phyloP scores from a whole-genome alignment of 495 filamentous ascomycete species.

The Neohortaea acidophila region DNA sequence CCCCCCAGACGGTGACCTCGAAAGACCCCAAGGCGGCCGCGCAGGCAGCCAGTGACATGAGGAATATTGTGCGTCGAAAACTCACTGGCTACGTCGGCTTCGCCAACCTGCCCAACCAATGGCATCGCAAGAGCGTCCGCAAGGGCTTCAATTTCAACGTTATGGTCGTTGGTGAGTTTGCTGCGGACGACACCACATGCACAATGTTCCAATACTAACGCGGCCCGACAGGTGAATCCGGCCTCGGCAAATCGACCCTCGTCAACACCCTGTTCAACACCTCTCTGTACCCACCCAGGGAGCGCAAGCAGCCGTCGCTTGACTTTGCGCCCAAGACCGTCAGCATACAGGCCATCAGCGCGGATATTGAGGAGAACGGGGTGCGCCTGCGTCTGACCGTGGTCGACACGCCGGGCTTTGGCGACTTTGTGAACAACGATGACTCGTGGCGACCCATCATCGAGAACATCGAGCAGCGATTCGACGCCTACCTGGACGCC shows the following conservation, averaged over 20 bases:
- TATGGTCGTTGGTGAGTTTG: conserved; percentile 87
- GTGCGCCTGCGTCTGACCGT: conserved; percentile 94
- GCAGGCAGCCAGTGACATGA: conserved; percentile 67
- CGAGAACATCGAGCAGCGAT: conserved; percentile 98
- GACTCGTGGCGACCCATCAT: conserved; percentile 98
- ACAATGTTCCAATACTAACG: not conserved
- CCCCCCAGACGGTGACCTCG: conserved; percentile 54
- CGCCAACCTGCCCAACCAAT: conserved; percentile 97
- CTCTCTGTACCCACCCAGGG: conserved; percentile 94
- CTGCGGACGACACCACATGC: too few species aligned
- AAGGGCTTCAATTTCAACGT: conserved; percentile 99
- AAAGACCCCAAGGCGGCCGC: conserved; percentile 73
- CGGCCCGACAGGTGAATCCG: conserved; percentile 73
- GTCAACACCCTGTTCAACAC: conserved; percentile 99
- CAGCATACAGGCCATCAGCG: conserved; percentile 93
- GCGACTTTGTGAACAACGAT: conserved; percentile 99
- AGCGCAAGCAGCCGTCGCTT: conserved; percentile 88
- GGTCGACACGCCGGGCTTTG: conserved; percentile 94
- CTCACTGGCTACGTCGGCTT: conserved; percentile 97
- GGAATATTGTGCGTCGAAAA: conserved; percentile 96
- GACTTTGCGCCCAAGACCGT: conserved; percentile 99
- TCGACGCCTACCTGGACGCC: conserved; percentile 92
- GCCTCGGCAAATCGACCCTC: conserved; percentile 94
- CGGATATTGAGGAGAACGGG: conserved; percentile 97
- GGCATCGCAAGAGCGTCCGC: conserved; percentile 99